Conservation (phyloP, 179 eudicot genomes). For the Spergularia azorica region DNA sequence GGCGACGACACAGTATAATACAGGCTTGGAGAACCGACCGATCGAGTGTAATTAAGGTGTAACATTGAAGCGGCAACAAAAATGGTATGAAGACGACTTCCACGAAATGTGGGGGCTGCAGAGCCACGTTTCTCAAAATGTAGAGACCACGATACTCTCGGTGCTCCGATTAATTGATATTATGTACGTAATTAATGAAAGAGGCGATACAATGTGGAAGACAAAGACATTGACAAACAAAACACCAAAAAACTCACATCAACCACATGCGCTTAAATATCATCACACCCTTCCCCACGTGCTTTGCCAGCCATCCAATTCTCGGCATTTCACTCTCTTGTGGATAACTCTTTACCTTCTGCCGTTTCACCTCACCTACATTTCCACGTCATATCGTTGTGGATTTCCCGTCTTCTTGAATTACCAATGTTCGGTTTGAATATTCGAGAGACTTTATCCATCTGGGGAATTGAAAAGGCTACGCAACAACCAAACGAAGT, state of each 20-base stretch:
- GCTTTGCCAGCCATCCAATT: slow-evolving; percentile 29
- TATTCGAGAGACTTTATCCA: no score
- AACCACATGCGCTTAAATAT: slow-evolving; percentile 34
- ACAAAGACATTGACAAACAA: not conserved
- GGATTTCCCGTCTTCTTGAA: not conserved
- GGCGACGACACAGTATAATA: no score
- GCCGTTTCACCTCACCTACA: not conserved
- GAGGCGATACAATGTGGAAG: not conserved
- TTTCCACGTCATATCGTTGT: not conserved
- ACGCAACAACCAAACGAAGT: no score
- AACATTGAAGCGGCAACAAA: no score
- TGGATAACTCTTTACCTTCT: not conserved
- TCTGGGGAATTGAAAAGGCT: no score
- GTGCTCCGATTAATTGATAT: not conserved
- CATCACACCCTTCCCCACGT: slow-evolving; percentile 19
- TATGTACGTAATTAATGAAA: not conserved
- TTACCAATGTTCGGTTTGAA: not conserved
- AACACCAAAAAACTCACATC: not conserved
- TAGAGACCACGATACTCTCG: not conserved
- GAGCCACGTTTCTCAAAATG: slow-evolving; percentile 16
- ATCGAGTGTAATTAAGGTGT: no score
- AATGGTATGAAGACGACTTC: not conserved
- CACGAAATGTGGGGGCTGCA: slow-evolving; percentile 10
- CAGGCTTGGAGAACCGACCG: no score
- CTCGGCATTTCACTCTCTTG: not conserved